Evolutionary conservation across 1,139 yeast genomes (phyloP).

Genomic region (Yamadazyma dushanensis): DNA sequence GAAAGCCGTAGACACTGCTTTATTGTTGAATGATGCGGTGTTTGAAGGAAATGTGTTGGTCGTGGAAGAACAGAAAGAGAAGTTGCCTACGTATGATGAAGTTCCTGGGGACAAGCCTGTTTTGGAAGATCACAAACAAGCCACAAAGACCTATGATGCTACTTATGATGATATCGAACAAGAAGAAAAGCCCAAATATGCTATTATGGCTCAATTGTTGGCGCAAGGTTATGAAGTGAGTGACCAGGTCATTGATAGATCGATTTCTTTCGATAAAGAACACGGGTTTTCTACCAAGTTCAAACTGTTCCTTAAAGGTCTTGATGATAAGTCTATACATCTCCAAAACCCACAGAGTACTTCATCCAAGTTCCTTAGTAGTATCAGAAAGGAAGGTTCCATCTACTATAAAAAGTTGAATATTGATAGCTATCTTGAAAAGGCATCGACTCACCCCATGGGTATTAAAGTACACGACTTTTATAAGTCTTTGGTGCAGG

Average conservation of each 20-base stretch:
- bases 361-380: constrained; percentile 16
- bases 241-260: constrained; percentile 60
- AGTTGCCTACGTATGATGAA: constrained; percentile 12
- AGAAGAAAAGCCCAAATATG: constrained; percentile 76
- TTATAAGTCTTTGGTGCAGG: constrained; percentile 47
- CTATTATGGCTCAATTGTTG: constrained; percentile 74
- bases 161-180: constrained; percentile 59
- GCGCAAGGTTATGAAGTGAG: constrained; percentile 70
- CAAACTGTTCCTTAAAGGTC: constrained; percentile 50
- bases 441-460: constrained; percentile 34
- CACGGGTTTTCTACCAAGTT: constrained; percentile 63
- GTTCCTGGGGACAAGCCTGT: constrained; percentile 10
- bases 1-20: constrained; percentile 72
- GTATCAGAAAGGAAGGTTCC: constrained; percentile 30
- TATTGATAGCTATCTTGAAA: constrained; percentile 35
- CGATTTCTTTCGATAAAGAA: constrained; percentile 62
- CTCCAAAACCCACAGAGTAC: constrained; percentile 45
- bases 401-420: constrained; percentile 26
- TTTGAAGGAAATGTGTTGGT: constrained; percentile 57
- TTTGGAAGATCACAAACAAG: constrained; percentile 22
- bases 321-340: constrained; percentile 63
- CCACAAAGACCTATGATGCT: constrained; percentile 29
- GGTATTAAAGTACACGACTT: constrained; percentile 41
- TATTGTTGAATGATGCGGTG: constrained; percentile 72
- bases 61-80: constrained; percentile 35